These are phyloP conservation scores for Capillidium heterosporum DNA, from an alignment of 371 early-diverging fungal species.

Conservation along the genomic window DNA sequence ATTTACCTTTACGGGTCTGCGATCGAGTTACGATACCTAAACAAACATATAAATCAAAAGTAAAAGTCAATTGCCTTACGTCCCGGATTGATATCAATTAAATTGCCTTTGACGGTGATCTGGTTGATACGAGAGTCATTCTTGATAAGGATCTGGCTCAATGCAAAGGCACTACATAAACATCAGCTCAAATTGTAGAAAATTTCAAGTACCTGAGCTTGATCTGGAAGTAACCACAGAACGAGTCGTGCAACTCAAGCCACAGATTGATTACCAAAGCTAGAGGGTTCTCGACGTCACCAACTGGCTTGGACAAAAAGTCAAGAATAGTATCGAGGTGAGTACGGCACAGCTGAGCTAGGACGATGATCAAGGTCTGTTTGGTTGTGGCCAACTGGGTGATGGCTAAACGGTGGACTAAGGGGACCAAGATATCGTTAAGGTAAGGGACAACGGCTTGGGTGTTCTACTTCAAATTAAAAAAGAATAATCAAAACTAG, in stretches of 20 bases:
- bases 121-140: constrained; percentile 43
- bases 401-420: neutral
- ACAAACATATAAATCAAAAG: neutral
- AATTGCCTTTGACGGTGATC: constrained; percentile 61
- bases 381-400: neutral
- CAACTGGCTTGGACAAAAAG: constrained; percentile 30
- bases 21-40: constrained; percentile 20
- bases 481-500: neutral
- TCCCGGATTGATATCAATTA: constrained; percentile 43
- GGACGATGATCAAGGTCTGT: constrained; percentile 67
- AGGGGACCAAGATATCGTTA: neutral
- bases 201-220: constrained; percentile 41
- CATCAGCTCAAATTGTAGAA: neutral
- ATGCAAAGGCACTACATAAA: constrained; percentile 41
- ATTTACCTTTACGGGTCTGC: constrained; percentile 12
- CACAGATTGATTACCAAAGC: constrained; percentile 47
- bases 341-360: constrained; percentile 59
- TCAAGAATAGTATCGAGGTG: constrained; percentile 49
- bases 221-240: constrained; percentile 51
- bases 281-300: constrained; percentile 37
- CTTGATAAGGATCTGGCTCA: constrained; percentile 46
- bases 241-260: constrained; percentile 55
- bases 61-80: constrained; percentile 15
- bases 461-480: neutral
- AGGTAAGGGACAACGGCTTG: neutral